A percentile compares a stretch with the other conserved stretches of the same genome.
These are phyloP conservation scores for Boletus edulis DNA, from an alignment of 768 basidiomycete species.

Conservation along the genomic window DNA sequence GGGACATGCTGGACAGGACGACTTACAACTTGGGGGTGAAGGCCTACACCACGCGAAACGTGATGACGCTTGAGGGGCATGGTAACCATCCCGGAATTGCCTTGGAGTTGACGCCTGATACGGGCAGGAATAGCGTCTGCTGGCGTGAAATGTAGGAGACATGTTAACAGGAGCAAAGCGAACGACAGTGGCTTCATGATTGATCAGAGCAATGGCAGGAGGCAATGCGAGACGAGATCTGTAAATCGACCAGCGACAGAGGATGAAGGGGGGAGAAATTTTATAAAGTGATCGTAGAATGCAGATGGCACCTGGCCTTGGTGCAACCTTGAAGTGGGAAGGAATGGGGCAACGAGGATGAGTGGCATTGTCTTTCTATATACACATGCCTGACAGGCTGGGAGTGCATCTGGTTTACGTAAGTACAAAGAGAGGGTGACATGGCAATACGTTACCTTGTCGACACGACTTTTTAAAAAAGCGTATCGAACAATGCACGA, in stretches of 20 bases:
- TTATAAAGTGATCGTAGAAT: conserved; percentile 6
- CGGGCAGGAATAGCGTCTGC: conserved; percentile 23
- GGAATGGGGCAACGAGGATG: neutral
- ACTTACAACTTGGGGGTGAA: conserved; percentile 46
- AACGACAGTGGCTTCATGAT: conserved; percentile 54
- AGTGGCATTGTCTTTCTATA: conserved; percentile 1
- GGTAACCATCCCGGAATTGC: conserved; percentile 34
- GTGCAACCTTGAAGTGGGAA: neutral
- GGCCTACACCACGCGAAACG: conserved; percentile 23
- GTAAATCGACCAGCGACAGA: conserved; percentile 14
- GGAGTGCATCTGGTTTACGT: conserved; percentile 6
- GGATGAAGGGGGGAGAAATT: neutral
- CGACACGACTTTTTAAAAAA: conserved; percentile 7
- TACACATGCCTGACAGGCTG: neutral
- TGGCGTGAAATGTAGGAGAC: conserved; percentile 44
- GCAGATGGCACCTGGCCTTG: conserved; percentile 23
- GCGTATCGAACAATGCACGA: conserved; percentile 3
- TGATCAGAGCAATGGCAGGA: neutral
- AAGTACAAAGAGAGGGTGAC: conserved; percentile 8
- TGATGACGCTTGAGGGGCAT: conserved; percentile 41
- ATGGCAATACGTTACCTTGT: conserved; percentile 21
- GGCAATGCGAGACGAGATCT: neutral
- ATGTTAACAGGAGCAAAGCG: conserved; percentile 52
- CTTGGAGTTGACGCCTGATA: conserved; percentile 10
- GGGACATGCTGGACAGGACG: neutral